Percentiles rank a stretch among this genome's conserved stretches.
Evolutionary conservation across 2,329 filamentous ascomycete genomes (phyloP).

Genomic region (Zasmidium cellare): DNA sequence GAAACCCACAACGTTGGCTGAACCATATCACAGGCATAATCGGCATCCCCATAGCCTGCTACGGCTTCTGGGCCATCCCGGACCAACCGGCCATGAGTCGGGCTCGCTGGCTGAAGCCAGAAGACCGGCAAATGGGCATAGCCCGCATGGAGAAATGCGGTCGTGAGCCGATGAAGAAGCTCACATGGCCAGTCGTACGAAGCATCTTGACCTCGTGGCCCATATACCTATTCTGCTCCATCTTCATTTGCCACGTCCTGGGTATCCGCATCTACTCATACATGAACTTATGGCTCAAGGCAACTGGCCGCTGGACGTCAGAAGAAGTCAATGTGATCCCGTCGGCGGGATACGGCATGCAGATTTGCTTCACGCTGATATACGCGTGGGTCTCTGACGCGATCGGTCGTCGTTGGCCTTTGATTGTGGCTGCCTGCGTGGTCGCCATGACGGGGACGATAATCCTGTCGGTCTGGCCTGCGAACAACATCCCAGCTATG

Average conservation of each 20-base stretch:
- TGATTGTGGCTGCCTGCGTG: constrained; percentile 20
- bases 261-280: constrained; percentile 5
- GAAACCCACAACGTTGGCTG: too few species aligned
- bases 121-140: constrained; percentile 14
- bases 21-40: constrained; percentile 20
- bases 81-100: constrained; percentile 14
- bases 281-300: constrained; percentile 9
- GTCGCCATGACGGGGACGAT: constrained; percentile 37
- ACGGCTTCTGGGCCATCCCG: constrained; percentile 15
- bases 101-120: constrained; percentile 12
- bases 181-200: constrained; percentile 14
- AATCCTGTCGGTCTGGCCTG: constrained; percentile 38
- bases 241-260: constrained; percentile 8
- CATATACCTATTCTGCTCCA: constrained; percentile 16
- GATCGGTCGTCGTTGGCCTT: constrained; percentile 18
- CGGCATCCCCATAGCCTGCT: constrained; percentile 14
- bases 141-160: constrained; percentile 8
- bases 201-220: constrained; percentile 10
- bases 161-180: constrained; percentile 10
- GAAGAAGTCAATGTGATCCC: constrained; percentile 9
- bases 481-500: constrained; percentile 37
- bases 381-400: constrained; percentile 23
- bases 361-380: neutral
- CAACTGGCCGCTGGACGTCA: constrained; percentile 4
- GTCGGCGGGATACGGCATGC: constrained; percentile 5